A percentile compares a stretch with the other conserved stretches of the same genome.
Conservation (phyloP, 163 green algal genomes). For the Chloroidium sp. region DNA sequence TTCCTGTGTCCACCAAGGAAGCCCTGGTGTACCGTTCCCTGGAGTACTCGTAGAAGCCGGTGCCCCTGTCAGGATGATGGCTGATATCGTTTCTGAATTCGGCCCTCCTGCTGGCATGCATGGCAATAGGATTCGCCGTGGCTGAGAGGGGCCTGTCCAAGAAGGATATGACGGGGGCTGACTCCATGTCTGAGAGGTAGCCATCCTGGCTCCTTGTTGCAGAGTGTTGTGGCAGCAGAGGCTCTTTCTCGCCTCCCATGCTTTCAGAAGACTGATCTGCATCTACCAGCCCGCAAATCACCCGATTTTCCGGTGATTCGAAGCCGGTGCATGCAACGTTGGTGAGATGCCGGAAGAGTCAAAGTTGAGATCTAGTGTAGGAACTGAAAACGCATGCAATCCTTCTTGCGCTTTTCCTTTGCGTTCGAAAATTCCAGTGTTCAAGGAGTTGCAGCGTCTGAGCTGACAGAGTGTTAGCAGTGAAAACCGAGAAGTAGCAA, state of each 20-base stretch:
- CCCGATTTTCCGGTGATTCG: too few species aligned
- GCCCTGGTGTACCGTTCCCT: background rate
- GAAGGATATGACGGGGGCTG: background rate
- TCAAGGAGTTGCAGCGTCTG: too few species aligned
- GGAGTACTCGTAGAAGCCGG: constrained; percentile 4
- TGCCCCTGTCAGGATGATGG: constrained; percentile 1
- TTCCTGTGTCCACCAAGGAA: constrained; percentile 5
- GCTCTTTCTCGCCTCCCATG: background rate
- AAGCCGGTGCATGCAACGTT: too few species aligned
- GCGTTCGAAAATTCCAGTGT: too few species aligned
- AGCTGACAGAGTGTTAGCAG: too few species aligned
- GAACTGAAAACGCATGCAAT: too few species aligned
- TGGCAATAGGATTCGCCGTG: background rate
- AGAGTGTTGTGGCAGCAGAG: background rate
- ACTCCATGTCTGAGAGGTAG: background rate
- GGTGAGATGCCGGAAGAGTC: too few species aligned
- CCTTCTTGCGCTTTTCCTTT: too few species aligned
- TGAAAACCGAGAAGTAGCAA: too few species aligned
- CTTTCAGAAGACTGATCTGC: too few species aligned
- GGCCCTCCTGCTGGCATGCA: background rate
- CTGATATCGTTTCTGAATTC: background rate
- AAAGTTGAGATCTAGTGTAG: too few species aligned
- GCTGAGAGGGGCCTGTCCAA: background rate
- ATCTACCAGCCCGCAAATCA: too few species aligned
- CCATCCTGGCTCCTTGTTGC: background rate